Conservation (phyloP, 2,329 filamentous ascomycete genomes). For the Xylaria sp. region DNA sequence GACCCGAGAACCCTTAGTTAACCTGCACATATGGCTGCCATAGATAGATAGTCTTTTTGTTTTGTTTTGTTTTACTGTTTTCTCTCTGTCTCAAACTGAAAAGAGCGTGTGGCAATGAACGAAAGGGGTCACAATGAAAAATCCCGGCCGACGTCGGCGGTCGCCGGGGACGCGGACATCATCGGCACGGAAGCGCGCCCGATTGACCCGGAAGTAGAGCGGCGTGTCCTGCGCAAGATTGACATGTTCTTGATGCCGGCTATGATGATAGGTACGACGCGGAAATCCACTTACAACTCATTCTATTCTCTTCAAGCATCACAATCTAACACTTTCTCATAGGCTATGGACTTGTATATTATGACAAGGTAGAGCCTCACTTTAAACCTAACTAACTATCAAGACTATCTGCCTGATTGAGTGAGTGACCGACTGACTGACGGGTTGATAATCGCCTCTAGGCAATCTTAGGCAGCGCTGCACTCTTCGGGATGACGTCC, state of each 20-base stretch:
- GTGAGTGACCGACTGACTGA: not conserved
- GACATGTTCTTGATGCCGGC: slow-evolving; percentile 74
- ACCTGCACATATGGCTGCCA: not conserved
- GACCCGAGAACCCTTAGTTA: too few relatives aligned
- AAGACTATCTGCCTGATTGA: not conserved
- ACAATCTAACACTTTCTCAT: not conserved
- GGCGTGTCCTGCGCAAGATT: slow-evolving; percentile 72
- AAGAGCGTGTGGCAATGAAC: not conserved
- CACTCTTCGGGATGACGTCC: slow-evolving; percentile 79
- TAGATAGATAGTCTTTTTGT: not conserved
- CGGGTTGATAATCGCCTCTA: slow-evolving; percentile 44
- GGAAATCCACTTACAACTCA: not conserved
- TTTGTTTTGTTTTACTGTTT: too few relatives aligned
- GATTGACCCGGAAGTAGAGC: slow-evolving; percentile 61
- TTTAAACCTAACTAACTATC: not conserved
- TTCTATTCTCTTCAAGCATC: not conserved
- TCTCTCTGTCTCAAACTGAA: not conserved
- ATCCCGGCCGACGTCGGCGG: not conserved
- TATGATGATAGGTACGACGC: slow-evolving; percentile 64
- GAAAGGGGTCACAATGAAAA: slow-evolving; percentile 9
- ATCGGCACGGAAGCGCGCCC: slow-evolving; percentile 4
- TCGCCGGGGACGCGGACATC: not conserved
- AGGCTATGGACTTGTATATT: slow-evolving; percentile 73
- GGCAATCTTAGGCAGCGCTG: slow-evolving; percentile 78
- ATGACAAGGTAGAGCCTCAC: slow-evolving; percentile 66